Evolutionary conservation across 2,329 filamentous ascomycete species (phyloP), one percentile per base, ranked within the genome.

Genomic region (Aspergillus uvarum): DNA sequence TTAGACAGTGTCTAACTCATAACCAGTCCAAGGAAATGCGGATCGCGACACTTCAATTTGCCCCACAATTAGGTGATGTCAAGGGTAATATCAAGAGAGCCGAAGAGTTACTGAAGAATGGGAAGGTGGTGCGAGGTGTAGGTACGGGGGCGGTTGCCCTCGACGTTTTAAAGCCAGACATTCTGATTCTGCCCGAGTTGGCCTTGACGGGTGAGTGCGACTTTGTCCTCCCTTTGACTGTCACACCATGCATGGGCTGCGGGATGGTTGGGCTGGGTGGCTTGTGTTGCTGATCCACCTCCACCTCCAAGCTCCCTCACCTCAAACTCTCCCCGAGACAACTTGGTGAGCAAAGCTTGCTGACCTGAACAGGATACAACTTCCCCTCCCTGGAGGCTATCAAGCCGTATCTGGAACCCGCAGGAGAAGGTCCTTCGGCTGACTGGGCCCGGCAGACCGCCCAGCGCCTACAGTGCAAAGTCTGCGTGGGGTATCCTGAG

Each of bases 401-500:
- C 51, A 75, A 69, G 54, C 85, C 86, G 3, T 85, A 81, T 69
- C 79, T 88, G 2, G 86, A 89, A 66, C 80, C 81, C n/a, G 84
- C 81, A 26, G 79, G 81, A 14, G 68, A 78, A 7, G 86, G 86
- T 0, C 77, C 79, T 12, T 83, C 81, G 16, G 83, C 84, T 11
- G 69, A 77, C 65, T 89, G 86, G 86, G 86, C 86, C 3, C 77
- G 78, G 21, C 74, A 79, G 52, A 83, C 81, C 12, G 86, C 86
- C n/a, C 73, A 70, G 47, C 77, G 80, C 29, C 76, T 85, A 55
- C 73, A 76, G 32, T 88, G 85, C 69, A 82, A 84, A 60, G 85
- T 89, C n/a, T 86, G 83, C 38, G 80, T 87, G 47, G 86, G 86
- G 29, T 89, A 89, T 65, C 85, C 86, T 0, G 86, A 89, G 64